Conservation (phyloP, 495 filamentous ascomycete species). For the Cercophora scortea region DNA sequence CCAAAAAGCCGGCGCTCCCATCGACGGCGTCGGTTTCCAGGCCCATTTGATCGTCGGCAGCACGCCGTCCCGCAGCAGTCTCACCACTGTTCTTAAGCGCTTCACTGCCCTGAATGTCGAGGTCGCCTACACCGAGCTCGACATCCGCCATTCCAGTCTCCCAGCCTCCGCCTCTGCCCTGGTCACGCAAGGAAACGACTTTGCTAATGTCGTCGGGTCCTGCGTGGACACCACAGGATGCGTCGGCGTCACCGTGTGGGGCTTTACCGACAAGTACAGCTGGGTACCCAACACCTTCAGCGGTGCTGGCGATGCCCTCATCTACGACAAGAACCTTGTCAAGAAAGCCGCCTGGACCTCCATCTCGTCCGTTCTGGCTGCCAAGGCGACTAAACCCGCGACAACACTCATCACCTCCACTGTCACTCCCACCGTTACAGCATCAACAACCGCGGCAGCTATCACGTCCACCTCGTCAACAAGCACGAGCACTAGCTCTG, state of each 20-base stretch:
- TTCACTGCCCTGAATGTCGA: conserved; percentile 46
- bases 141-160: conserved; percentile 42
- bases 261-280: conserved; percentile 53
- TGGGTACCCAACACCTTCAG: conserved; percentile 43
- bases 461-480: conserved; percentile 3
- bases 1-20: conserved; percentile 40
- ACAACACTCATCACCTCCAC: conserved; percentile 10
- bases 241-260: conserved; percentile 58
- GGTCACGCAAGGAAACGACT: conserved; percentile 48
- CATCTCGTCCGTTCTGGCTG: conserved; percentile 28
- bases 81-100: conserved; percentile 29
- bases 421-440: not conserved
- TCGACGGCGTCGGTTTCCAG: conserved; percentile 55
- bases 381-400: conserved; percentile 15
- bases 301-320: conserved; percentile 46
- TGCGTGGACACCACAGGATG: conserved; percentile 49
- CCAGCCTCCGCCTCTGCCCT: conserved; percentile 30
- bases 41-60: conserved; percentile 49
- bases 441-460: not conserved
- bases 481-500: not conserved
- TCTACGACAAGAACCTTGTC: conserved; percentile 42
- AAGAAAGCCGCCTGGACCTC: conserved; percentile 50
- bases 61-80: conserved; percentile 32
- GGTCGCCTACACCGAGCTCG: conserved; percentile 57
- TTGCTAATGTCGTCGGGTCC: conserved; percentile 42